Evolutionary conservation across 805 yeast genomes (phyloP).

Genomic region (Myxozyma sirexii): DNA sequence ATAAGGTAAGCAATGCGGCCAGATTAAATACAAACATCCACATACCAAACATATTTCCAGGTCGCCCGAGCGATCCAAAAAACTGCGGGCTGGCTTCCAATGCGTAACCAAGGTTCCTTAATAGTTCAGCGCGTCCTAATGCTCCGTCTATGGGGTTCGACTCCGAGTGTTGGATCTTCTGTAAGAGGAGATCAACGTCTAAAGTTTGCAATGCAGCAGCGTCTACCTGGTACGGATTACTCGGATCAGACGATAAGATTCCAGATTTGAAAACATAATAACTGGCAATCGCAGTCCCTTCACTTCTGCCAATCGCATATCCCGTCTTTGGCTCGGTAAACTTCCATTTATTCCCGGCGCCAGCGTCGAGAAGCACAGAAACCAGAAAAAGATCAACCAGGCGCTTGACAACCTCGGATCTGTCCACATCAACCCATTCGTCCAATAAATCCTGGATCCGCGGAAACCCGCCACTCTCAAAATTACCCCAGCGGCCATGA

Average conservation of each 20-base stretch:
- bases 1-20: neutral
- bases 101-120: constrained; percentile 54
- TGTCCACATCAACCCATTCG: constrained; percentile 43
- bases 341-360: constrained; percentile 65
- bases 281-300: constrained; percentile 67
- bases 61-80: constrained; percentile 54
- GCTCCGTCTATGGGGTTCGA: constrained; percentile 56
- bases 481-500: constrained; percentile 70
- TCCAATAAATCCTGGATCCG: constrained; percentile 51
- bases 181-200: constrained; percentile 43
- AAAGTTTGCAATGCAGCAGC: constrained; percentile 48
- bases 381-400: constrained; percentile 61
- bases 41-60: constrained; percentile 52
- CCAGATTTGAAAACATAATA: constrained; percentile 58
- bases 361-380: constrained; percentile 67
- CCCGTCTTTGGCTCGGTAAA: constrained; percentile 48
- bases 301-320: constrained; percentile 51
- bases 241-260: constrained; percentile 46
- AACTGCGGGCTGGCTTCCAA: constrained; percentile 46
- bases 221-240: constrained; percentile 48
- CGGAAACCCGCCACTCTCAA: constrained; percentile 53
- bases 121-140: constrained; percentile 55
- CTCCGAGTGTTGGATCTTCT: constrained; percentile 51
- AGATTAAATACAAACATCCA: neutral
- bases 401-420: constrained; percentile 54